Percentiles rank a stretch among this genome's conserved stretches.
These are phyloP conservation scores for Musa balbisiana DNA, from an alignment of 202 grass and related monocot species.

Conservation along the genomic window DNA sequence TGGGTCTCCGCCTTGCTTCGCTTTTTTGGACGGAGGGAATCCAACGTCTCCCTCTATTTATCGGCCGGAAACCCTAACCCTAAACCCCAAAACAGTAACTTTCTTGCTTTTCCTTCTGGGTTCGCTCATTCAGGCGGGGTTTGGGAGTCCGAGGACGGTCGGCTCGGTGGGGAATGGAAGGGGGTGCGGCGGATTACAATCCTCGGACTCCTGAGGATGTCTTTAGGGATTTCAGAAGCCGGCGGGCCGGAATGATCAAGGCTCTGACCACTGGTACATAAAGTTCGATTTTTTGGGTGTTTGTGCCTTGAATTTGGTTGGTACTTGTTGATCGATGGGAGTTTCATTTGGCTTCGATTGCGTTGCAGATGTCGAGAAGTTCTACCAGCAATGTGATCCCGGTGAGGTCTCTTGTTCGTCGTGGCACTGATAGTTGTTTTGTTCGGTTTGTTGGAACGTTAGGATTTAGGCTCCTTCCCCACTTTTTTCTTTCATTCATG, in stretches of 20 bases:
- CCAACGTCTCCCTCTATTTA: neutral
- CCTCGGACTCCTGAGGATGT: slow-evolving; percentile 84
- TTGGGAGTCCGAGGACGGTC: too few relatives aligned
- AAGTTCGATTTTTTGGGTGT: neutral
- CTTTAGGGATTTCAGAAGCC: slow-evolving; percentile 83
- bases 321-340: neutral
- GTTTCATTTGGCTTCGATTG: neutral
- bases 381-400: slow-evolving; percentile 90
- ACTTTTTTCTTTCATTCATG: neutral
- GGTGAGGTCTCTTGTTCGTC: slow-evolving; percentile 39
- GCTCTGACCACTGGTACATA: slow-evolving; percentile 73
- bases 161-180: slow-evolving; percentile 32
- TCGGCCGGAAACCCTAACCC: slow-evolving; percentile 2
- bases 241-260: slow-evolving; percentile 84
- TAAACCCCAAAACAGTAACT: slow-evolving; percentile 24
- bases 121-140: neutral
- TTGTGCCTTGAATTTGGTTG: neutral
- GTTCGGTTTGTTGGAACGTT: neutral
- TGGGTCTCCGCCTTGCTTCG: neutral
- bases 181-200: slow-evolving; percentile 16
- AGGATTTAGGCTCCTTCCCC: neutral
- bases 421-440: slow-evolving; percentile 7
- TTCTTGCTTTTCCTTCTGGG: neutral
- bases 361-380: slow-evolving; percentile 93
- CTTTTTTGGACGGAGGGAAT: neutral